Conservation (phyloP, 495 filamentous ascomycete genomes). For the Neurospora sp. region DNA sequence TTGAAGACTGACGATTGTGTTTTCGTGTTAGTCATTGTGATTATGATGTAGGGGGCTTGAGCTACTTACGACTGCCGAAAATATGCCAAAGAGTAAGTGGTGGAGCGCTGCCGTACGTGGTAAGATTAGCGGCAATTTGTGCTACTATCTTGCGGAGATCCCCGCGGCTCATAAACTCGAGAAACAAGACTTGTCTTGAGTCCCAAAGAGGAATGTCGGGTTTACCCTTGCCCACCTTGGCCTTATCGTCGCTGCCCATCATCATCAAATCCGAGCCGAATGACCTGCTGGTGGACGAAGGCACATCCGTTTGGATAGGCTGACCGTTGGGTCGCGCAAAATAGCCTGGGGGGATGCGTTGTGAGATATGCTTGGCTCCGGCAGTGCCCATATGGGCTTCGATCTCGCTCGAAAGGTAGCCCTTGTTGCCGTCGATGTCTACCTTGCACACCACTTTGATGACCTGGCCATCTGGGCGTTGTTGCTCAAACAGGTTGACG, state of each 20-base stretch:
- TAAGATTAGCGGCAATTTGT: neutral
- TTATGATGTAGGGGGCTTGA: neutral
- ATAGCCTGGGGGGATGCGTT: neutral
- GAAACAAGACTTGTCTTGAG: neutral
- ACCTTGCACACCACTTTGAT: neutral
- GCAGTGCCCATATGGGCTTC: neutral
- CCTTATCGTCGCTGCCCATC: neutral
- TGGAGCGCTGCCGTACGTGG: neutral
- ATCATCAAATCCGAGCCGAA: neutral
- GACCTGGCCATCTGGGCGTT: neutral
- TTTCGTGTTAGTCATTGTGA: neutral
- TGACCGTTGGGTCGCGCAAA: neutral
- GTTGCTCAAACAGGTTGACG: neutral
- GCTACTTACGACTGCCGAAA: conserved; percentile 7
- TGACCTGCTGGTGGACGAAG: neutral
- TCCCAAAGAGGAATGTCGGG: neutral
- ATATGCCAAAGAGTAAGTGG: conserved; percentile 5
- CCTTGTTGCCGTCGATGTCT: neutral
- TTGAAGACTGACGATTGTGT: conserved; percentile 3
- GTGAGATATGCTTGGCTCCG: neutral
- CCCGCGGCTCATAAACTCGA: conserved; percentile 7
- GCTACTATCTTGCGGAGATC: neutral
- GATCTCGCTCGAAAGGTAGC: neutral
- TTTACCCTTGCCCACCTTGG: neutral
- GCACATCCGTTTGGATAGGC: neutral